These are phyloP conservation scores for Hylodesmum podocarpum DNA, from an alignment of 306 rosid genomes.

Conservation along the genomic window DNA sequence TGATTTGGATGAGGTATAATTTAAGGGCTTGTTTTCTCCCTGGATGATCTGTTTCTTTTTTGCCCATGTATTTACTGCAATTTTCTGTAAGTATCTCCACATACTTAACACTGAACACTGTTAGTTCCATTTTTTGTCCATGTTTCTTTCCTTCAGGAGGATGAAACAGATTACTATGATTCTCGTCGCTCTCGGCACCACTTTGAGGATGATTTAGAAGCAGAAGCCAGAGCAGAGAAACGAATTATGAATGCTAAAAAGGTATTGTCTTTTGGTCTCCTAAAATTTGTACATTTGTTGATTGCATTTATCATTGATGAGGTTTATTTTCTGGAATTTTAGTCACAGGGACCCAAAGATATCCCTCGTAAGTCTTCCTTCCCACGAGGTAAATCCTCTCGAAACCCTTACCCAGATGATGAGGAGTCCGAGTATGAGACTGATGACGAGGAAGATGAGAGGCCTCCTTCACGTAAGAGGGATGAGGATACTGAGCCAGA, in stretches of 20 bases:
- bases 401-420: conserved; percentile 68
- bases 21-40: conserved; percentile 22
- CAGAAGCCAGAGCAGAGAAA: conserved; percentile 86
- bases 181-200: conserved; percentile 64
- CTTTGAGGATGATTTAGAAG: conserved; percentile 81
- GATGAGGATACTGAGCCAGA: conserved; percentile 74
- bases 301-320: conserved; percentile 11
- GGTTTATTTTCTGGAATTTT: conserved; percentile 25
- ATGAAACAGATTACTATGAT: conserved; percentile 77
- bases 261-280: conserved; percentile 44
- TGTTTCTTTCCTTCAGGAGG: conserved; percentile 56
- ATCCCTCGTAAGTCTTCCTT: conserved; percentile 75
- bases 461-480: conserved; percentile 68
- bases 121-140: conserved; percentile 18
- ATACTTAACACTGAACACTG: neutral
- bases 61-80: neutral
- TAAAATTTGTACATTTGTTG: neutral
- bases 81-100: neutral
- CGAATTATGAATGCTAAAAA: conserved; percentile 91
- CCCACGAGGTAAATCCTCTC: conserved; percentile 65
- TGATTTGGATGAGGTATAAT: conserved; percentile 90
- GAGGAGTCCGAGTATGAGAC: conserved; percentile 98
- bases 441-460: conserved; percentile 86
- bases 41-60: neutral
- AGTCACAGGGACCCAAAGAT: conserved; percentile 67